Evolutionary conservation across 2,329 filamentous ascomycete genomes (phyloP), one percentile per base, ranked within the genome.

Genomic region (Chaetomiaceae sp.): DNA sequence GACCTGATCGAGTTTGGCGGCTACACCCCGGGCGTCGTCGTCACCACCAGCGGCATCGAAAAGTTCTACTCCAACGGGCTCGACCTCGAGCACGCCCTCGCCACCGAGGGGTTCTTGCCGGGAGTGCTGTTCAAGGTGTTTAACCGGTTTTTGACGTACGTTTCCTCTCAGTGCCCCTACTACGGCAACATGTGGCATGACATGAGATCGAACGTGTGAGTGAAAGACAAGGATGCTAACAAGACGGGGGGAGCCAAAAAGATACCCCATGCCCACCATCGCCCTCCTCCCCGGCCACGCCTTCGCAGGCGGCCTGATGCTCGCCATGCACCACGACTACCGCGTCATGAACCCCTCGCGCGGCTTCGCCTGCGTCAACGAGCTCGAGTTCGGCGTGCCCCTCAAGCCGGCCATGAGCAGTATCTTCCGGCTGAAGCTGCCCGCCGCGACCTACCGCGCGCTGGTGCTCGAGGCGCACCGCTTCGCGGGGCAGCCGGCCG

Each of bases 41-140:
- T 91, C 52, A 92, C 87, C 5, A 92, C 87, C 0, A 87, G 83
- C 37, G 79, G 76, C 42, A 86, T 91, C 52, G 66, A 73, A 45
- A 93, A 93, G 64, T 92, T 92, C 74, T 93, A 86, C 72, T 85
- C 79, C 66, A 92, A 92, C 69, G 88, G 88, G 0, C 76, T 93
- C n/a, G 86, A 93, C 66, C 77, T 91, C 13, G 75, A 81, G 34
- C 79, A 87, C 63, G 85, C 82, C n/a, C 62, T 69, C 25, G 80
- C 30, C 6, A 57, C 79, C 0, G 74, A 80, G 1, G 74, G 74
- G 3, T 92, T 86, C 72, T 81, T 82, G 61, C 69, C 79, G 1
- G 66, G 74, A 12, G 73, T 74, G 44, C 68, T 90, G 10, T 90
- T 83, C 68, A 72, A 72, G 13, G 66, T 91, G 2, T 90, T 83